Evolutionary conservation across 768 basidiomycete species (phyloP), one percentile per base, ranked within the genome.

Genomic region (Lanmaoa pseudosensibilis): DNA sequence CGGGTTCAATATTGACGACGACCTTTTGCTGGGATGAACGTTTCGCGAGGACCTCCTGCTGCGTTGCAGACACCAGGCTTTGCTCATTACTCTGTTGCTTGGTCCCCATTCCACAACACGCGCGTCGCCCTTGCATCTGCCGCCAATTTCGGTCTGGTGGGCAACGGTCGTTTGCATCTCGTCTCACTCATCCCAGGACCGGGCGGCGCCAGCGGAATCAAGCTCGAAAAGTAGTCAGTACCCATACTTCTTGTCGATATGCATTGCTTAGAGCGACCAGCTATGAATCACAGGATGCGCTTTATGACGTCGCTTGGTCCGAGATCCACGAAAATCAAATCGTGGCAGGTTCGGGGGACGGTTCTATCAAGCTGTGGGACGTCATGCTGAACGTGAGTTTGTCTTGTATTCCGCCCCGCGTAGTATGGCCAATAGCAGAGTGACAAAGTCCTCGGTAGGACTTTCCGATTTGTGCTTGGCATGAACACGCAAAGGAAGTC

Each of bases 261-360:
- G 12, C 36, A 40, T 50, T 21, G 27, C 60, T 69, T 7, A 68
- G 34, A n/a, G 32, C 10, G 32, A 34, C 46, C 53, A 94, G 92
- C 58, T 96, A 87, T 64, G 92, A 94, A 69, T 86, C 92, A 0
- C 92, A 94, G 70, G 94, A 96, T 66, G 91, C 88, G 0, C 73
- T 95, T 9, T 95, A 88, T 69, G 94, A 95, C 66, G 76, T 94
- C 46, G 93, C 95, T 1, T 98, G 95, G 95, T 94, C 92, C 36
- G 96, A 98, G 74, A 73, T 85, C 33, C 92, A 97, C 72, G 94
- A 96, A 75, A 94, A 96, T 67, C 96, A 98, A 68, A 74, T 98
- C 37, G 87, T 90, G 2, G 86, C 92, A 2, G 90, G 84, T 1
- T 94, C 92, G 10, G 96, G 93, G 45, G 93, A 97, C 66, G 94